phyloP scores from a whole-genome alignment of 257 asterid genomes.

The Ocimum tenuiflorum region DNA sequence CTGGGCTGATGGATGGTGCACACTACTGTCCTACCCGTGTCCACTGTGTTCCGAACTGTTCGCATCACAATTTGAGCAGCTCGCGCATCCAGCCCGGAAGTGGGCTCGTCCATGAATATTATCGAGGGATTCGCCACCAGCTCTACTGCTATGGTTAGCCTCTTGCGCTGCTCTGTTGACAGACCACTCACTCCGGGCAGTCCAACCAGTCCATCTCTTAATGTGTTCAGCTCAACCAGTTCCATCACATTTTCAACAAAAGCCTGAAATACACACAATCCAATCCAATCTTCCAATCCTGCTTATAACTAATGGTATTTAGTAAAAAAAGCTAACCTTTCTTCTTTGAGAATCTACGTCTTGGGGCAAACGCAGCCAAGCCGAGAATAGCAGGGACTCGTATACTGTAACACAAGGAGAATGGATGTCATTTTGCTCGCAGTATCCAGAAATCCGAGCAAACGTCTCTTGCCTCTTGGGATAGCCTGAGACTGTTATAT shows the following conservation, averaged over 20 bases:
- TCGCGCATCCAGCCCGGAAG: constrained; percentile 62
- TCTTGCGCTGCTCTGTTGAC: constrained; percentile 61
- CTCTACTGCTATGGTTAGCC: constrained; percentile 68
- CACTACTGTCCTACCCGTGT: constrained; percentile 59
- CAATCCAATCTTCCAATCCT: too few species aligned
- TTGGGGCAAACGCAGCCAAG: constrained; percentile 54
- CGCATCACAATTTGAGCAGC: constrained; percentile 72
- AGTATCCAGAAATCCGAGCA: constrained; percentile 61
- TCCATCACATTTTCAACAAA: constrained; percentile 57
- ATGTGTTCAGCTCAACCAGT: constrained; percentile 43
- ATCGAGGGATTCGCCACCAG: constrained; percentile 62
- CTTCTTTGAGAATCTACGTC: constrained; percentile 33
- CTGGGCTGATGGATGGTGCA: constrained; percentile 67
- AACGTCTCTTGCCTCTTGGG: constrained; percentile 58
- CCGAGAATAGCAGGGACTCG: constrained; percentile 55
- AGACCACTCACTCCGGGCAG: constrained; percentile 58
- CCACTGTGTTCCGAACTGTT: constrained; percentile 54
- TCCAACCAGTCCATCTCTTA: constrained; percentile 48
- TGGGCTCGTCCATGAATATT: constrained; percentile 66
- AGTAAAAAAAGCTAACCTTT: constrained; percentile 25
- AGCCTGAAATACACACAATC: constrained; percentile 19
- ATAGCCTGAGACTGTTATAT: constrained; percentile 50
- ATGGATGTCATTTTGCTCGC: constrained; percentile 63
- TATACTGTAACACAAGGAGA: constrained; percentile 52
- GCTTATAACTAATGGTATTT: too few species aligned